Evolutionary conservation across 768 basidiomycete genomes (phyloP).

Genomic region (Russula foetens): DNA sequence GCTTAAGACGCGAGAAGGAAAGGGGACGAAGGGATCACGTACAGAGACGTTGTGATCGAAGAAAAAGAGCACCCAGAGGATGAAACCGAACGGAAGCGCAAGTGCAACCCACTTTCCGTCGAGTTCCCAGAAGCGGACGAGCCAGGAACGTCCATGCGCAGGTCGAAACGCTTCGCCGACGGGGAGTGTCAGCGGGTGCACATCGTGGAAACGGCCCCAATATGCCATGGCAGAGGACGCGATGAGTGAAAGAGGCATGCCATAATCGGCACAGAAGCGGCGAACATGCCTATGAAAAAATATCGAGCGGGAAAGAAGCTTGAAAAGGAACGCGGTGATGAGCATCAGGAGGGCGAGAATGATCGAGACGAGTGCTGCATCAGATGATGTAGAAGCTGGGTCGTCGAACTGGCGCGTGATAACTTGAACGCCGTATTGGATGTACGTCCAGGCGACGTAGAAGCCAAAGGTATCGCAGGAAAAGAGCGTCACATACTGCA

Average conservation of each 20-base stretch:
- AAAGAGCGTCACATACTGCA: constrained; percentile 83
- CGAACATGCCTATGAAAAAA: constrained; percentile 71
- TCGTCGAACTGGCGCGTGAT: constrained; percentile 59
- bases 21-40: constrained; percentile 24
- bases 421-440: constrained; percentile 85
- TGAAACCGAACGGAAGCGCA: constrained; percentile 80
- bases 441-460: constrained; percentile 85
- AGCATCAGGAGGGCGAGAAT: constrained; percentile 77
- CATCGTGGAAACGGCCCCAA: constrained; percentile 68
- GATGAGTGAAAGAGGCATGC: constrained; percentile 82
- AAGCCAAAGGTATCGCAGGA: constrained; percentile 91
- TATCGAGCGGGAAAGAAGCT: constrained; percentile 47
- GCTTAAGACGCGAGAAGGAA: neutral
- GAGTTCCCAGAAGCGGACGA: constrained; percentile 84
- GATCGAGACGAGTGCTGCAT: constrained; percentile 48
- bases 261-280: constrained; percentile 77
- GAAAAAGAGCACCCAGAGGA: constrained; percentile 89
- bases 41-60: constrained; percentile 94
- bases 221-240: constrained; percentile 73
- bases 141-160: constrained; percentile 67
- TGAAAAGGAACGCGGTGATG: constrained; percentile 65
- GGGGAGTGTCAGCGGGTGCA: constrained; percentile 59
- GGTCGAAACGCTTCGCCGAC: constrained; percentile 61
- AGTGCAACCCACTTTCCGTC: constrained; percentile 85
- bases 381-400: constrained; percentile 31